Conservation (phyloP, 2,329 filamentous ascomycete genomes). For the Aphanoascus verrucosus region DNA sequence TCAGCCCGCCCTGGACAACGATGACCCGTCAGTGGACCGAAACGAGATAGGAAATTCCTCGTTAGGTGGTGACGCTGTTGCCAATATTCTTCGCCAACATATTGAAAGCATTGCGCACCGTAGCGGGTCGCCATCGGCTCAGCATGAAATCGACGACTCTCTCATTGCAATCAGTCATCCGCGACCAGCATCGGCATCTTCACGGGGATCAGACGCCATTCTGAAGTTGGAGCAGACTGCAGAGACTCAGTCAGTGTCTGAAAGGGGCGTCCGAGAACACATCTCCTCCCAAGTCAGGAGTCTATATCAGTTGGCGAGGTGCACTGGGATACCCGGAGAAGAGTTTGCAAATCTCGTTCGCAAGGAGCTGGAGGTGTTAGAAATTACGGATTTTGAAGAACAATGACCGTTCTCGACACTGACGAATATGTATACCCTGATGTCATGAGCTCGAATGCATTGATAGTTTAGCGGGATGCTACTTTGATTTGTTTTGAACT, state of each 20-base stretch:
- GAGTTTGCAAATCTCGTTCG: constrained; percentile 52
- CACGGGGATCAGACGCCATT: constrained; percentile 39
- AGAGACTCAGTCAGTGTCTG: constrained; percentile 43
- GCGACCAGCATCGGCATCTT: constrained; percentile 33
- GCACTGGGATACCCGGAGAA: constrained; percentile 46
- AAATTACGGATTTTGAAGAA: constrained; percentile 43
- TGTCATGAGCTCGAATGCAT: background rate
- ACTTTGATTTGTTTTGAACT: no score
- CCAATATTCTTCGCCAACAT: constrained; percentile 32
- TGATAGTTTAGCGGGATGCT: no score
- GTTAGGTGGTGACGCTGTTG: constrained; percentile 39
- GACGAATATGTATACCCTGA: background rate
- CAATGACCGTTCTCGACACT: background rate
- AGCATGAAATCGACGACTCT: background rate
- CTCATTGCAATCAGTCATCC: constrained; percentile 30
- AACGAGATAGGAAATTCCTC: constrained; percentile 41
- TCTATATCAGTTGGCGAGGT: constrained; percentile 49
- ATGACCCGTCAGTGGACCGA: constrained; percentile 49
- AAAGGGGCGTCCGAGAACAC: constrained; percentile 52
- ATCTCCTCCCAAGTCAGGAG: constrained; percentile 55
- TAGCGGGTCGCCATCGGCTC: background rate
- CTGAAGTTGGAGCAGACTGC: constrained; percentile 46
- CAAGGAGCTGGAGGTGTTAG: constrained; percentile 49
- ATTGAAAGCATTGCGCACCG: constrained; percentile 19
- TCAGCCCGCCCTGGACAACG: constrained; percentile 52